Percentiles rank a stretch among this genome's conserved stretches.
Evolutionary conservation across 306 rosid species (phyloP).

Genomic region (Carpinus fangiana): DNA sequence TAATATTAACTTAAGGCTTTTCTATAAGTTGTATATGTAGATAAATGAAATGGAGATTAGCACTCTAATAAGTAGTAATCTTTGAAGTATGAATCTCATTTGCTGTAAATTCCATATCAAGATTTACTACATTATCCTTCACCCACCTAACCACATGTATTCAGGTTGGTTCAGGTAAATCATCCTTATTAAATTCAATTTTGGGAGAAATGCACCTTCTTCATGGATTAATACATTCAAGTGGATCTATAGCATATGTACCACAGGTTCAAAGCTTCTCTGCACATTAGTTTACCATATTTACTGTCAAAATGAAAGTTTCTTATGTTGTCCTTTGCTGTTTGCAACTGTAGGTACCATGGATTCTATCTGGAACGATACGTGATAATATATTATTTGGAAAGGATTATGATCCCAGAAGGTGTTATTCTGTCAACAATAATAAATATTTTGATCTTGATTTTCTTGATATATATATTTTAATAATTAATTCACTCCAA

Average conservation of each 20-base stretch:
- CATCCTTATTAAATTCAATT: slow-evolving; percentile 76
- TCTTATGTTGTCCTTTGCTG: slow-evolving; percentile 26
- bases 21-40: neutral
- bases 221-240: slow-evolving; percentile 58
- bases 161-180: slow-evolving; percentile 99
- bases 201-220: slow-evolving; percentile 72
- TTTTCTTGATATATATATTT: neutral
- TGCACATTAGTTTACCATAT: slow-evolving; percentile 2
- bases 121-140: slow-evolving; percentile 14
- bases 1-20: neutral
- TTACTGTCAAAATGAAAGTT: slow-evolving; percentile 14
- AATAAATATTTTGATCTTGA: neutral
- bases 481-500: too few relatives aligned
- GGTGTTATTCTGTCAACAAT: slow-evolving; percentile 42
- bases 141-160: slow-evolving; percentile 35
- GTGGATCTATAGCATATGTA: slow-evolving; percentile 76
- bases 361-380: slow-evolving; percentile 92
- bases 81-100: neutral
- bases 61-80: neutral
- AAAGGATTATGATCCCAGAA: slow-evolving; percentile 63
- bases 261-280: slow-evolving; percentile 72
- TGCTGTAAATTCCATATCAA: neutral
- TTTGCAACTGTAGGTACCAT: slow-evolving; percentile 68
- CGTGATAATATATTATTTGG: slow-evolving; percentile 91
- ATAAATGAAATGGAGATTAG: slow-evolving; percentile 19